Base-by-base conservation (phyloP, 345 rosid genomes). In the Xanthoceras sorbifolium region DNA sequence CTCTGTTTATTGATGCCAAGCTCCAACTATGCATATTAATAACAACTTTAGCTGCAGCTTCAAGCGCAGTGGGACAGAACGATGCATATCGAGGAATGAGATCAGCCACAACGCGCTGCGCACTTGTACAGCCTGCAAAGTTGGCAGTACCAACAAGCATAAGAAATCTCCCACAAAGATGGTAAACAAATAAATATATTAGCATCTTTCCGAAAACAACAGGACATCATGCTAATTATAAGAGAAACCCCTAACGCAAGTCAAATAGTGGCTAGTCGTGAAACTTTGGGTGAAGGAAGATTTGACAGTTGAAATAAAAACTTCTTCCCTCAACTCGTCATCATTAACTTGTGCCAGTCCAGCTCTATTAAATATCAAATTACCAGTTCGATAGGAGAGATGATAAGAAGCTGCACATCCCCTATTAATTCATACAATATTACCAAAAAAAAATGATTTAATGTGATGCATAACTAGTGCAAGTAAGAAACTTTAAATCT, bases 1-100 rank as follows among this genome's bases (percentile, higher is more conserved):
- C 95, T 63, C 77, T 79, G 57, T 52, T 78, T 74, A 96, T 74
- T 31, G 83, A 82, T 76, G 80, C 89, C 84, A 85, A 50, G 80
- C 86, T 89, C 72, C 83, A 80, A 77, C 89, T 87, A 86, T 91
- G 89, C 89, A 91, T 83, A 75, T 81, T 79, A 40, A 92, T 82
- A 57, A 91, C 84, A 80, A 82, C 92, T 85, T 89, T 83, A 40
- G 91, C 78, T 23, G 98, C 93, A 75, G 92, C 90, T 79, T 89
- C 91, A 36, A 92, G 88, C 63, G 98, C 92, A 79, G 89, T 85
- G 44, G 97, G 97, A 80, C 97, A 91, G 84, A 88, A 83, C 4
- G 89, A 85, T 50, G 89, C 97, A 84, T 93, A 93, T 65, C 95
- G 88, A 62, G 99, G 99, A 85, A 96, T 77, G 61, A 96, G 86